Evolutionary conservation across 345 rosid genomes (phyloP), one percentile per base, ranked within the genome.

Genomic region (Eucalyptus victrix): DNA sequence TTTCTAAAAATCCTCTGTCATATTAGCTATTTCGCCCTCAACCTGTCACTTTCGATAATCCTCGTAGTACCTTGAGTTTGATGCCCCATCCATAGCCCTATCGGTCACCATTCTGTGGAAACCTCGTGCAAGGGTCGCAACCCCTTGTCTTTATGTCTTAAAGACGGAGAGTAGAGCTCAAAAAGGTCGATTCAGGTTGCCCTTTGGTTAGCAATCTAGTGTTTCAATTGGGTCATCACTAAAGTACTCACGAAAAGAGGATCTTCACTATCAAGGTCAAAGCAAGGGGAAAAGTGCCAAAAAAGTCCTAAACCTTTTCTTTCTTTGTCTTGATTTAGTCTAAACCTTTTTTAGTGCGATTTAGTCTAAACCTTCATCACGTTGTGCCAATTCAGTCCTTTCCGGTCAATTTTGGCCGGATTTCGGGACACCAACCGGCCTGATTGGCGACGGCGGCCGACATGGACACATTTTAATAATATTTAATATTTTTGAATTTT

Each of bases 21-120:
- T 32, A 14, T 28, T 0, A 3, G 8, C 0, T 60, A 0, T 13
- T 60, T 60, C 0, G 3, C 10, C 37, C 10, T 65, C 21, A 0
- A n/a, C 11, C 0, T 7, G 76, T 1, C 76, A 15, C 76, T 65
- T 15, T 15, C 0, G 3, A 65, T 65, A 2, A 21, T 65, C 21
- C 37, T 15, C 21, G 3, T 17, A 14, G 0, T n/a, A 40, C 37
- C 19, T 7, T 15, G 37, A n/a, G 1, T n/a, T 0, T n/a, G 2
- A 14, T 2, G 0, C 34, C 76, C 37, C 19, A 65, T 65, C 11
- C 9, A 1, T n/a, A 21, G 37, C 21, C 76, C 76, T n/a, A 0
- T 65, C 9, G 0, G 2, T 15, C 2, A 6, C 37, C 2, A 15
- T n/a, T n/a, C 3, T 8, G 3, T 65, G 40, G 21, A 15, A 65